phyloP scores from a whole-genome alignment of 371 early-diverging fungal genomes.

The Zancudomyces culisetae region DNA sequence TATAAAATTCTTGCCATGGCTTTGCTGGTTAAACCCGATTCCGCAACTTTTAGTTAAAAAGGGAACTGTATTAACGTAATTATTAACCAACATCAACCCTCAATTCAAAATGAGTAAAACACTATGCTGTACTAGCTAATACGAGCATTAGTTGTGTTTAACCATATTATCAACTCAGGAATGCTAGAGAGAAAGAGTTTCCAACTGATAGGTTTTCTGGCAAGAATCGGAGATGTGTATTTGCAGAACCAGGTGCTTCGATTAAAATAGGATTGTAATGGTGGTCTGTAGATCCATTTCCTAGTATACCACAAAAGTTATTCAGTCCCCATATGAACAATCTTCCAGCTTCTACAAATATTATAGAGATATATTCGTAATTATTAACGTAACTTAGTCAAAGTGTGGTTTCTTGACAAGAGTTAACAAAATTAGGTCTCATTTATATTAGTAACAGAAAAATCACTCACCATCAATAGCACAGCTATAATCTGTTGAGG shows the following conservation, averaged over 20 bases:
- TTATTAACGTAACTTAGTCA: neutral
- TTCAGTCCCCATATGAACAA: conserved; percentile 20
- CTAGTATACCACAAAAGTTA: conserved; percentile 13
- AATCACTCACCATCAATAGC: conserved; percentile 8
- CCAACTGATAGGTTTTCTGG: neutral
- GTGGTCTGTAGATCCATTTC: conserved; percentile 3
- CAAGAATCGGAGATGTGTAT: neutral
- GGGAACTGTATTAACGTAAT: no score
- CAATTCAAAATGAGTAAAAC: no score
- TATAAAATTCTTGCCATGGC: no score
- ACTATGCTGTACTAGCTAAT: no score
- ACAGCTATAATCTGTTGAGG: conserved; percentile 19
- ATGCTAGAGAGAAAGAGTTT: neutral
- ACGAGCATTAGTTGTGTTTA: no score
- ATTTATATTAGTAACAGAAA: neutral
- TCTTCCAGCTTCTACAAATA: neutral
- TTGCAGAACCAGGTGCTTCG: neutral
- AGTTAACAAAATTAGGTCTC: neutral
- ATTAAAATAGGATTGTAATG: neutral
- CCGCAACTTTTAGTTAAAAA: no score
- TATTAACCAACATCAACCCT: no score
- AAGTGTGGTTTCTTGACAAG: neutral
- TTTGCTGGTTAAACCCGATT: no score
- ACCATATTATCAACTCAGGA: neutral
- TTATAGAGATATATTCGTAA: neutral